Base-by-base conservation (phyloP, 805 yeast genomes). In the Hanseniaspora singularis region DNA sequence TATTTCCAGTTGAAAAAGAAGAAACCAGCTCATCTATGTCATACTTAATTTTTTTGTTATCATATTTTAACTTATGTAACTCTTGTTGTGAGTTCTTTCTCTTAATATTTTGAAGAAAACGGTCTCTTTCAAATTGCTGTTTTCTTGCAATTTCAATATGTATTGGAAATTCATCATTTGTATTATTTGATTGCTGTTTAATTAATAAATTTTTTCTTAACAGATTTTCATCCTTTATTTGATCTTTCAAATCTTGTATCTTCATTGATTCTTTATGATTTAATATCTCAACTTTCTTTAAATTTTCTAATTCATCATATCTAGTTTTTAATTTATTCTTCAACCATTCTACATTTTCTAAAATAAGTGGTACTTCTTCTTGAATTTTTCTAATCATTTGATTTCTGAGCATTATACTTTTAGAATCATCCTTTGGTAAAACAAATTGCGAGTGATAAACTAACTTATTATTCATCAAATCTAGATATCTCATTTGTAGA, bases 401-500 rank as follows among this genome's bases (percentile, higher is more conserved):
- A 51, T 49, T 51, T 41, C 26, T 49, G 39, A 33, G 14, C 22
- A n/a, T 33, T 40, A 45, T 50, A 34, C 44, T 11, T 27, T 31
- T 31, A 43, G 43, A 14, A 45, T 23, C 14, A 40, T 31, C 40
- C 27, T 12, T 22, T 18, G 16, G 24, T 11, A 10, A 16, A 20
- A 51, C 20, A 12, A 51, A 52, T 22, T 60, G 57, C 2, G 63
- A 58, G 48, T 62, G 65, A 10, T 40, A 51, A 4, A 62, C 51
- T 33, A 62, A 48, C 47, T 56, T 62, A 41, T 58, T 55, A 31
- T 57, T 56, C 48, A 59, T 55, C n/a, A 61, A 49, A 38, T 80
- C 83, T 19, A 79, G 70, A 53, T 74, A 78, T 48, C 87, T 61
- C 38, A 72, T 62, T 54, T 77, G 77, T 46, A 76, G 12, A 22